A percentile compares a stretch with the other conserved stretches of the same genome.
These are phyloP conservation scores for Podospora comata DNA, from an alignment of 495 filamentous ascomycete genomes.

Conservation along the genomic window DNA sequence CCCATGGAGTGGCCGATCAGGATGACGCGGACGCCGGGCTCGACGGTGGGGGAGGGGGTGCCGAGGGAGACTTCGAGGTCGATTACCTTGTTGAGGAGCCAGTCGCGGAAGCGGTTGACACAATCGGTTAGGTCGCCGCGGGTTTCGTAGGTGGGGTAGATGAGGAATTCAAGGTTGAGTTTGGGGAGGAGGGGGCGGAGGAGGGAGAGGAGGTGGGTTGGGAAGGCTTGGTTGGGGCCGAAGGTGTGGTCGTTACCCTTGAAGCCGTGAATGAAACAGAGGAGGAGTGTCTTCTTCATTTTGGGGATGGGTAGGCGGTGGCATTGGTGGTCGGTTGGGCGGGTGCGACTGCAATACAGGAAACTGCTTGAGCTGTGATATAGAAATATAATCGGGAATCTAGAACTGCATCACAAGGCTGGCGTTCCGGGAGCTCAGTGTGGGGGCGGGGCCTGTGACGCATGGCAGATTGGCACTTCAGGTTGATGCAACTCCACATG, in stretches of 20 bases:
- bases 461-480: background rate
- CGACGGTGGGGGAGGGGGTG: conserved; percentile 83
- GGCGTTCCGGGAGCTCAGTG: background rate
- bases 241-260: conserved; percentile 95
- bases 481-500: background rate
- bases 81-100: conserved; percentile 89
- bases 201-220: conserved; percentile 67
- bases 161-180: conserved; percentile 62
- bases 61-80: conserved; percentile 82
- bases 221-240: conserved; percentile 58
- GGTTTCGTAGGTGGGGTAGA: conserved; percentile 92
- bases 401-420: background rate
- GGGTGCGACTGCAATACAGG: background rate
- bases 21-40: conserved; percentile 80
- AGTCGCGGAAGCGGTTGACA: conserved; percentile 80
- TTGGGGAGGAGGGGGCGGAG: conserved; percentile 70
- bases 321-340: background rate
- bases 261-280: conserved; percentile 97
- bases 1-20: conserved; percentile 95
- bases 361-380: background rate
- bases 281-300: conserved; percentile 85
- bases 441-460: conserved; percentile 5
- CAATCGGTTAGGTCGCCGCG: conserved; percentile 79
- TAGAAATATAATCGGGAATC: background rate
- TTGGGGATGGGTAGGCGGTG: conserved; percentile 22